Conservation (phyloP, 1,284 basidiomycete genomes). For the Austroboletus rostrupii region DNA sequence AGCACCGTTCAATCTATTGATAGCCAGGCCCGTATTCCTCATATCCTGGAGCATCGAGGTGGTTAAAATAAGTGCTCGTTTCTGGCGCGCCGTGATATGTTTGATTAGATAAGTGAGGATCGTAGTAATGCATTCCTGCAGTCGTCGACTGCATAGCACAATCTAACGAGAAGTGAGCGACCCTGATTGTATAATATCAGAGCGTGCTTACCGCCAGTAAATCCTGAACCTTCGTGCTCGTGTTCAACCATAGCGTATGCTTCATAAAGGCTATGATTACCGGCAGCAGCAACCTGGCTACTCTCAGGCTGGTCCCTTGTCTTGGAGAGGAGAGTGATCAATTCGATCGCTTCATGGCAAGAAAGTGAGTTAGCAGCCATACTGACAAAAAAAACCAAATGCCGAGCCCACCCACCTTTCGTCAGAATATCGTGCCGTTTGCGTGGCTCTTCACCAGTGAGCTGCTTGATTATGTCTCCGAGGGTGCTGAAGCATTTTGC, state of each 20-base stretch:
- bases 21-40: not conserved
- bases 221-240: not conserved
- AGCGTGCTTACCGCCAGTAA: not conserved
- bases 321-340: conserved; percentile 8
- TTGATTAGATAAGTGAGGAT: conserved; percentile 1
- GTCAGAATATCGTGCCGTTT: conserved; percentile 23
- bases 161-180: not conserved
- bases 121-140: not conserved
- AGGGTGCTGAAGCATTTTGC: conserved; percentile 17
- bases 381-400: too few species aligned
- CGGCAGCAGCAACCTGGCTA: not conserved
- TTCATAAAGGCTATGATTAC: not conserved
- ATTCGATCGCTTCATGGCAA: conserved; percentile 9
- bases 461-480: conserved; percentile 7
- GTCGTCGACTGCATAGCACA: not conserved
- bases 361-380: not conserved
- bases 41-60: not conserved
- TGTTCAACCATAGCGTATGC: not conserved
- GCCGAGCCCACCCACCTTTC: conserved; percentile 12
- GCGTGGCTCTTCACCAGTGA: conserved; percentile 13
- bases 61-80: not conserved
- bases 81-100: not conserved
- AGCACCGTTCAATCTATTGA: not conserved
- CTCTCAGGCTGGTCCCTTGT: not conserved
- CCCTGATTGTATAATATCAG: not conserved